Evolutionary conservation across 1,284 basidiomycete species (phyloP).

Genomic region (Cystobasidium slooffiae): DNA sequence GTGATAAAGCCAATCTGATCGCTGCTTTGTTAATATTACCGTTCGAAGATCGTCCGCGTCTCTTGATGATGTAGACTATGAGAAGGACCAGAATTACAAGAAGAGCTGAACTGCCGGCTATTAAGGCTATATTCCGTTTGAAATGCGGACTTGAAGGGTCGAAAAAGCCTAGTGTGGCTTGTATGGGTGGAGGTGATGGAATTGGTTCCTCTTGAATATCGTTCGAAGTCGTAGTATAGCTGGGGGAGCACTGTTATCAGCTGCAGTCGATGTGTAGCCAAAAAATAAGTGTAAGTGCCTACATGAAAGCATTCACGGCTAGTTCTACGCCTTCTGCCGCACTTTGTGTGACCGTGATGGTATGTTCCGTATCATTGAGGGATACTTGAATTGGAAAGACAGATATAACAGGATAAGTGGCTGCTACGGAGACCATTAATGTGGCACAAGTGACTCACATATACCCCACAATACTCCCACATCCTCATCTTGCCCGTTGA

Average conservation of each 20-base stretch:
- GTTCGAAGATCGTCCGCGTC: not conserved
- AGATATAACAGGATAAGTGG: not conserved
- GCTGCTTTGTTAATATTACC: too few species aligned
- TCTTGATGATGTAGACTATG: not conserved
- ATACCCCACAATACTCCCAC: constrained; percentile 27
- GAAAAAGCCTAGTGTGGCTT: not conserved
- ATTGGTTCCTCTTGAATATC: too few species aligned
- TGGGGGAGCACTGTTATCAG: too few species aligned
- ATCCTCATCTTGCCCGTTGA: not conserved
- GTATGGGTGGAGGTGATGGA: not conserved
- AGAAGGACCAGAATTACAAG: not conserved
- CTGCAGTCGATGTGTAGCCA: too few species aligned
- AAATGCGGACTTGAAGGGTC: not conserved
- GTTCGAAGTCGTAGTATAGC: too few species aligned
- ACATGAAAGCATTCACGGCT: constrained; percentile 36
- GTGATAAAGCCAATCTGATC: not conserved
- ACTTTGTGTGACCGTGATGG: constrained; percentile 10
- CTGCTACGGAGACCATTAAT: not conserved
- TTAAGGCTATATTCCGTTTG: not conserved
- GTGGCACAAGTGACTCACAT: not conserved
- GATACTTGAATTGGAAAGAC: constrained; percentile 6
- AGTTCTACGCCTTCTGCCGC: not conserved
- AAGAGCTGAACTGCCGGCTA: not conserved
- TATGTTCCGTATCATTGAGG: constrained; percentile 32
- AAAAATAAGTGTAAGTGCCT: too few species aligned